Evolutionary conservation across 257 asterid species (phyloP).

Genomic region (Capsicum rhomboideum): DNA sequence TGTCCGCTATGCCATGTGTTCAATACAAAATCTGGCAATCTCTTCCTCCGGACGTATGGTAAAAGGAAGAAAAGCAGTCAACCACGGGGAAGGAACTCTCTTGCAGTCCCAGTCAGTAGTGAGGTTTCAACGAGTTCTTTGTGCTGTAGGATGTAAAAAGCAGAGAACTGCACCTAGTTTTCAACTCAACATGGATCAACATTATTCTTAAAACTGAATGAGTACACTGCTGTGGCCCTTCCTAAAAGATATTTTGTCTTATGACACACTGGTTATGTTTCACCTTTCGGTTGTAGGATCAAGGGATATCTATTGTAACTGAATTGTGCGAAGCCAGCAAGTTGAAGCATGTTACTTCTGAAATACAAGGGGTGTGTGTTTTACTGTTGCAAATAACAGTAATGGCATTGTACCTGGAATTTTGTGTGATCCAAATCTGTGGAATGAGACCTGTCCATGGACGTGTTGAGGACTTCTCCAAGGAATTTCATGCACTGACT

Average conservation of each 20-base stretch:
- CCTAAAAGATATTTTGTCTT: neutral
- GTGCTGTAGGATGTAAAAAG: neutral
- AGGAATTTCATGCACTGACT: conserved; percentile 43
- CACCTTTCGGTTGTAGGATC: conserved; percentile 45
- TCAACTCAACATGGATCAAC: neutral
- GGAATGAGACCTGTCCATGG: conserved; percentile 88
- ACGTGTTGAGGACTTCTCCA: conserved; percentile 68
- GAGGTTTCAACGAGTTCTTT: neutral
- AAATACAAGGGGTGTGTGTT: conserved; percentile 46
- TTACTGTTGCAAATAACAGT: conserved; percentile 58
- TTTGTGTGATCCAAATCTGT: conserved; percentile 85
- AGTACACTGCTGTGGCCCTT: neutral
- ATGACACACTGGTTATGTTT: neutral
- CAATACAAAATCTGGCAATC: neutral
- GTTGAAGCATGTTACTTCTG: conserved; percentile 44
- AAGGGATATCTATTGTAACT: conserved; percentile 60
- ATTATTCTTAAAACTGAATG: neutral
- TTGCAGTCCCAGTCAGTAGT: neutral
- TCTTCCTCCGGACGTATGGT: neutral
- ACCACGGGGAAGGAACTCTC: neutral
- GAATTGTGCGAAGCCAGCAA: conserved; percentile 79
- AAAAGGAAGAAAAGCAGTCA: neutral
- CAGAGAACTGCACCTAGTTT: neutral
- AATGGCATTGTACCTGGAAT: conserved; percentile 84
- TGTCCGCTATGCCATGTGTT: no score